These are phyloP conservation scores for Trichosphaerium sp. DNA, from an alignment of 78 protist species.

Conservation along the genomic window DNA sequence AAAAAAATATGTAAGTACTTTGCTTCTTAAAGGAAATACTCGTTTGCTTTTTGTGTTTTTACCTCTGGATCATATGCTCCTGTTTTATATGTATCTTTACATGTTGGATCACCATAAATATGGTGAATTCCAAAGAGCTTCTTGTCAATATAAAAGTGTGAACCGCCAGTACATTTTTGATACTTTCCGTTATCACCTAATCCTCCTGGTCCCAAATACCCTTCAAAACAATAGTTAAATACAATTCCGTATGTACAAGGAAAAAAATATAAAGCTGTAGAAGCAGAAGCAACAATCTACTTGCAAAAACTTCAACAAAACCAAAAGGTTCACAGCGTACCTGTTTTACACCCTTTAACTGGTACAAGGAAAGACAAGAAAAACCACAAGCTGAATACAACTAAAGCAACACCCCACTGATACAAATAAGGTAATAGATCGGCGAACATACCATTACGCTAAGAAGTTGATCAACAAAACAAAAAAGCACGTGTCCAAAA, in stretches of 20 bases:
- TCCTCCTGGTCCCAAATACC: constrained; percentile 70
- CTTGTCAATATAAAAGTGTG: constrained; percentile 35
- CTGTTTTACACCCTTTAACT: constrained; percentile 50
- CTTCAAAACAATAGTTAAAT: too few relatives aligned
- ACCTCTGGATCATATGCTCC: constrained; percentile 39
- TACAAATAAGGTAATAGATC: constrained; percentile 29
- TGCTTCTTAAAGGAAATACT: not conserved
- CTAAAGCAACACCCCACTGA: constrained; percentile 18
- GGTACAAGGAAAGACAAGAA: constrained; percentile 24
- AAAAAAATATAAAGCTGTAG: too few relatives aligned
- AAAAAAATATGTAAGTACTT: too few relatives aligned
- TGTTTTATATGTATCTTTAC: constrained; percentile 21
- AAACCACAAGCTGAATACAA: constrained; percentile 16
- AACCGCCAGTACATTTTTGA: constrained; percentile 62
- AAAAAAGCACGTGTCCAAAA: too few relatives aligned
- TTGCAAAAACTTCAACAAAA: too few relatives aligned
- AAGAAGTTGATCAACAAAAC: not conserved
- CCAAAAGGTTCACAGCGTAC: too few relatives aligned
- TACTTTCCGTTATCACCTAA: constrained; percentile 3
- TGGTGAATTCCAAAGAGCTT: constrained; percentile 21
- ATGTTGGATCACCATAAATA: constrained; percentile 37
- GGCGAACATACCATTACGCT: not conserved
- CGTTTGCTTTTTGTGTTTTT: not conserved
- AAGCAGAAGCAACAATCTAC: too few relatives aligned
- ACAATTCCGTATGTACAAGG: too few relatives aligned